These are phyloP conservation scores for Streptanthus diversifolius DNA, from an alignment of 345 rosid genomes.

Conservation along the genomic window DNA sequence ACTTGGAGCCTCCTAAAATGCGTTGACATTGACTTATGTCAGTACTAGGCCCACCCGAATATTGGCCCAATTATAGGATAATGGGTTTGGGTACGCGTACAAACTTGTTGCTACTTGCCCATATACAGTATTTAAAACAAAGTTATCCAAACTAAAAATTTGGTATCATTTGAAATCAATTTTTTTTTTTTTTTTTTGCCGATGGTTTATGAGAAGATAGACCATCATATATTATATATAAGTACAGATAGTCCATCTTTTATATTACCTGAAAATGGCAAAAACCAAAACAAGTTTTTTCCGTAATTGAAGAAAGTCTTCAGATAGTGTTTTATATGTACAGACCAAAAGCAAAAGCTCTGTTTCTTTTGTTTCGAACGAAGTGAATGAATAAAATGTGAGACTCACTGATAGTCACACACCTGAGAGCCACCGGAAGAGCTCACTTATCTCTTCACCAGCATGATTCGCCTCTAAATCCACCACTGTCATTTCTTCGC, in stretches of 20 bases:
- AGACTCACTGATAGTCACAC: conserved; percentile 40
- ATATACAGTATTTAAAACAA: neutral
- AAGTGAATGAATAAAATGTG: conserved; percentile 9
- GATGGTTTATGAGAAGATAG: no score
- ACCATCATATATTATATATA: neutral
- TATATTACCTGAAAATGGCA: neutral
- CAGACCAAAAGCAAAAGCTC: conserved; percentile 22
- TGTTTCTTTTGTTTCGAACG: neutral
- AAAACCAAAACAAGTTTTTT: neutral
- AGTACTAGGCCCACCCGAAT: neutral
- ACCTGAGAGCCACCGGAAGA: conserved; percentile 90
- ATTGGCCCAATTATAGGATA: neutral
- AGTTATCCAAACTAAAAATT: neutral
- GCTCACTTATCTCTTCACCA: conserved; percentile 90
- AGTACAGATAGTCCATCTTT: conserved; percentile 5
- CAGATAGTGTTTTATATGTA: conserved; percentile 13
- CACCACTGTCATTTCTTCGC: conserved; percentile 36
- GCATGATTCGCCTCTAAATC: conserved; percentile 66
- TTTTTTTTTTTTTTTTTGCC: no score
- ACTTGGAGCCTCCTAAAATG: neutral
- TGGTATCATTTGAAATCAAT: neutral
- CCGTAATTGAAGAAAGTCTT: neutral
- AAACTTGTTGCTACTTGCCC: neutral
- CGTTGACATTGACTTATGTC: neutral
- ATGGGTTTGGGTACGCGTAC: neutral